Evolutionary conservation across 257 asterid species (phyloP).

Genomic region (Knoxia roxburghii): DNA sequence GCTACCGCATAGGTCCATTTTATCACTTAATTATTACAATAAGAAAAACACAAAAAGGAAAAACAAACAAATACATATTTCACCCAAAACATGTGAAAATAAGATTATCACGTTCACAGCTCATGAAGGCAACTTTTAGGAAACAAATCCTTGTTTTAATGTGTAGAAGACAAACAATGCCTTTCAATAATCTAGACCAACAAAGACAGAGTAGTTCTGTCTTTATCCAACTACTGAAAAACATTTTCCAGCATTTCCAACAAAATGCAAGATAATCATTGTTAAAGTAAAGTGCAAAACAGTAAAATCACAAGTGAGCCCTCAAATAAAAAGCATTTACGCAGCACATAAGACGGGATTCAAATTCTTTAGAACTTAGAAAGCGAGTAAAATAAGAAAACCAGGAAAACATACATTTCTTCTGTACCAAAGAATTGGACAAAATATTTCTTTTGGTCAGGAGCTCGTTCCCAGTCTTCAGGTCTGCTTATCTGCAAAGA

Average conservation of each 20-base stretch:
- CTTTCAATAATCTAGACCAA: not conserved
- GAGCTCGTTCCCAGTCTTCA: constrained; percentile 58
- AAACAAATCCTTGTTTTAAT: not conserved
- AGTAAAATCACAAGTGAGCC: not conserved
- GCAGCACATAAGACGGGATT: not conserved
- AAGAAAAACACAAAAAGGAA: not conserved
- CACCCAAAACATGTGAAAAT: not conserved
- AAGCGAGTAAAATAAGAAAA: not conserved
- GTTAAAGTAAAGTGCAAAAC: not conserved
- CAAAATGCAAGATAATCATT: not conserved
- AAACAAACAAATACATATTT: not conserved
- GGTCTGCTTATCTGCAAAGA: constrained; percentile 75
- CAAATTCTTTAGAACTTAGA: constrained; percentile 2
- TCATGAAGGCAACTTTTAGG: not conserved
- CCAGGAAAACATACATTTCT: constrained; percentile 67
- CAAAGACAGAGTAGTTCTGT: not conserved
- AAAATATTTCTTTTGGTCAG: constrained; percentile 72
- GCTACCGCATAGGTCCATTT: no score
- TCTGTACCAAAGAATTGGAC: constrained; percentile 81
- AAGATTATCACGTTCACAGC: not conserved
- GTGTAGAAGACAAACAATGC: not conserved
- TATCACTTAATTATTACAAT: no score
- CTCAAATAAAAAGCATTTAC: not conserved
- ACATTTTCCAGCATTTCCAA: not conserved
- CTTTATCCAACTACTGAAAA: not conserved